Evolutionary conservation across 2,329 filamentous ascomycete genomes (phyloP).

Genomic region (Colletotrichum higginsianum): DNA sequence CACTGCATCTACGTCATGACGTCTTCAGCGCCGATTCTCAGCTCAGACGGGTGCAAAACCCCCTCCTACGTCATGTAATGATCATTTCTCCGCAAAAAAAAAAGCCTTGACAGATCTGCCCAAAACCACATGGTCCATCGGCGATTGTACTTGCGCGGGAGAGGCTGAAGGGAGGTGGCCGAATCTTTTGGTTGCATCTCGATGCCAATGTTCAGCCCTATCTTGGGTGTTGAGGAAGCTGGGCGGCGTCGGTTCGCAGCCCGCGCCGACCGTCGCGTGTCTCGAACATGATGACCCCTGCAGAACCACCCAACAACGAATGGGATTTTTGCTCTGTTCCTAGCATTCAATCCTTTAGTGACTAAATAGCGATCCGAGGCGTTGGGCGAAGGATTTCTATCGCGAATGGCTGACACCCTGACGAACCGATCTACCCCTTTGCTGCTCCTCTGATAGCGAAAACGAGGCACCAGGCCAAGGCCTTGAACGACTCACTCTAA

Average conservation of each 20-base stretch:
- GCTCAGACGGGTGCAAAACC: conserved; percentile 30
- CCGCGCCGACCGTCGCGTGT: conserved; percentile 16
- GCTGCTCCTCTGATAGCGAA: no score
- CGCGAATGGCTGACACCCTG: not conserved
- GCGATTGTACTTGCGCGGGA: conserved; percentile 18
- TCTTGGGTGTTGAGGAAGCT: conserved; percentile 6
- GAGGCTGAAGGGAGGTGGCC: not conserved
- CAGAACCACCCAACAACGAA: not conserved
- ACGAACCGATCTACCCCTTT: not conserved
- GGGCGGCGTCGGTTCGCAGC: conserved; percentile 2
- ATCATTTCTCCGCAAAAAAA: conserved; percentile 40
- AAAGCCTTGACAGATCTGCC: conserved; percentile 23
- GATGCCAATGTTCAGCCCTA: conserved; percentile 23
- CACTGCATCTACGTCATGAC: conserved; percentile 38
- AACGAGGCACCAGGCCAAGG: not conserved
- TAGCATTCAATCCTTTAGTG: not conserved
- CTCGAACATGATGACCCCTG: conserved; percentile 22
- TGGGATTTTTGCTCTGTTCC: not conserved
- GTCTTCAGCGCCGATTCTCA: conserved; percentile 37
- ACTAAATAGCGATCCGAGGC: not conserved
- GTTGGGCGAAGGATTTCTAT: not conserved
- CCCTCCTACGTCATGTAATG: conserved; percentile 35
- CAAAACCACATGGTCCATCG: conserved; percentile 31
- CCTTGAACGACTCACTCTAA: not conserved
- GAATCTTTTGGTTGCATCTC: not conserved